Conservation (phyloP, 352 stramenopile genomes). For the Pythium graminicola region DNA sequence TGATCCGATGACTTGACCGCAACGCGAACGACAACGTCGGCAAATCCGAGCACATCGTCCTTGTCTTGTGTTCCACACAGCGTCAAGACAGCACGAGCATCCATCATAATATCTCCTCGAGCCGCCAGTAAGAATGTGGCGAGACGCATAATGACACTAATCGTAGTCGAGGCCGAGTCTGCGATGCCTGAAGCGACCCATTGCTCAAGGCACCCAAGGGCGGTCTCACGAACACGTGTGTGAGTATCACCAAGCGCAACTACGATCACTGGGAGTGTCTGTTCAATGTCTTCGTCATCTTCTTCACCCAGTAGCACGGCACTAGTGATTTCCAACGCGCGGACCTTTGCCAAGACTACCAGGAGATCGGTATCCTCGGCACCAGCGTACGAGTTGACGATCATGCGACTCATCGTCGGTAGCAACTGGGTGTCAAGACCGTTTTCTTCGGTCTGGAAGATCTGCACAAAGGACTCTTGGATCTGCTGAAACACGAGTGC, state of each 20-base stretch:
- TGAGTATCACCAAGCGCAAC: constrained; percentile 51
- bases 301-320: constrained; percentile 49
- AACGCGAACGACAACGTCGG: constrained; percentile 24
- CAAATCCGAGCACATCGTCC: constrained; percentile 10
- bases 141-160: constrained; percentile 33
- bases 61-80: constrained; percentile 44
- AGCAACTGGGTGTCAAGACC: constrained; percentile 45
- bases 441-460: constrained; percentile 40
- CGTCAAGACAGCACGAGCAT: constrained; percentile 42
- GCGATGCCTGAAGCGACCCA: constrained; percentile 25
- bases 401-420: constrained; percentile 47
- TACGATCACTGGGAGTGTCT: constrained; percentile 55
- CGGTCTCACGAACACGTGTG: constrained; percentile 49
- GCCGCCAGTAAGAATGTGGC: constrained; percentile 44
- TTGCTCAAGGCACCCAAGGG: constrained; percentile 48
- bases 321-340: constrained; percentile 59
- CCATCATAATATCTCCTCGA: constrained; percentile 75
- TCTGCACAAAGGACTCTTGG: constrained; percentile 39
- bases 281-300: constrained; percentile 38
- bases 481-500: constrained; percentile 54
- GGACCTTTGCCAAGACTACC: constrained; percentile 45
- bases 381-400: constrained; percentile 26
- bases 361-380: constrained; percentile 33
- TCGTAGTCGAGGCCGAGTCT: constrained; percentile 16
- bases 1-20: constrained; percentile 32